Conservation (phyloP, 2,329 filamentous ascomycete species). For the Curvularia eragrostidis region DNA sequence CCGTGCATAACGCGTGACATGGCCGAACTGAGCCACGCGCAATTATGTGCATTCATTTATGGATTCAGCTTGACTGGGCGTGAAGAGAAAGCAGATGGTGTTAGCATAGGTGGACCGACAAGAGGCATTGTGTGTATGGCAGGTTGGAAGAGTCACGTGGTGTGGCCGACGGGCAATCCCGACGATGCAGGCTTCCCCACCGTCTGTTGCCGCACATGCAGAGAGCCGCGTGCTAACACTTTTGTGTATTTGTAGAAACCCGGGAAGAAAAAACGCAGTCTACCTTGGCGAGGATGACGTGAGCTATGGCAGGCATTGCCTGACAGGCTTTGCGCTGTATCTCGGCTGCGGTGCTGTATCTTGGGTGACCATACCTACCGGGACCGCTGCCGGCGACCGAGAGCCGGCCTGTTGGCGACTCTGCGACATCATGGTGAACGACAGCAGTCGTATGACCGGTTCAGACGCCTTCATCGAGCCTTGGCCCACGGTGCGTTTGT, state of each 20-base stretch:
- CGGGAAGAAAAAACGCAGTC: background rate
- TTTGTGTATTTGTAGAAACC: background rate
- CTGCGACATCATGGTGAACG: constrained; percentile 11
- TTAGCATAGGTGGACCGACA: no score
- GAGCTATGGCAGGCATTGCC: background rate
- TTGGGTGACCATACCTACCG: background rate
- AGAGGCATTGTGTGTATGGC: background rate
- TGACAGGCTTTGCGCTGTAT: background rate
- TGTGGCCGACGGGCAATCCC: background rate
- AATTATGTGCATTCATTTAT: background rate
- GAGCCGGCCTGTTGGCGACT: background rate
- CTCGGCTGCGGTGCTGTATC: background rate
- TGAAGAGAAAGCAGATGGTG: background rate
- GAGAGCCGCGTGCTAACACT: background rate
- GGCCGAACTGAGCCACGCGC: background rate
- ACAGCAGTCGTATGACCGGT: background rate
- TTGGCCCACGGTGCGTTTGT: constrained; percentile 9
- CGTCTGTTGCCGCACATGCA: background rate
- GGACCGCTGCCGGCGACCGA: background rate
- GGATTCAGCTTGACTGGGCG: background rate
- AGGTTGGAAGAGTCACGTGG: background rate
- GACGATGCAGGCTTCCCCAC: background rate
- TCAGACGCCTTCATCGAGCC: background rate
- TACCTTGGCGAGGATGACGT: background rate
- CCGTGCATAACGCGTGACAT: constrained; percentile 5